Percentiles rank a stretch among this genome's conserved stretches.
These are phyloP conservation scores for Phytophthora cactorum DNA, from an alignment of 352 stramenopile genomes.

Conservation along the genomic window DNA sequence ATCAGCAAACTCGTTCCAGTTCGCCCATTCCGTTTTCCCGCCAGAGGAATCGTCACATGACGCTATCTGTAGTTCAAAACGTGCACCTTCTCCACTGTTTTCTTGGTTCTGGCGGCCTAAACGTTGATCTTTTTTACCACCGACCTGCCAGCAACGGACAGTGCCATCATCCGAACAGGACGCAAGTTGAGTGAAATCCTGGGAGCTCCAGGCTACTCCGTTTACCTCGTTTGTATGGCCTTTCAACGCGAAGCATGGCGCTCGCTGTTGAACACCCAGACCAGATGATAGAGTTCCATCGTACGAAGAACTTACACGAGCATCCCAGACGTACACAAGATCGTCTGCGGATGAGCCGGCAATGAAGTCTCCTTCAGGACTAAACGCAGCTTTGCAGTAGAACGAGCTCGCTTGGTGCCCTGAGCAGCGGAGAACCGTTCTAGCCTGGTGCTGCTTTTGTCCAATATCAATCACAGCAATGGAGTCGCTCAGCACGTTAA, in stretches of 20 bases:
- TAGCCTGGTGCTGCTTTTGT: slow-evolving; percentile 4
- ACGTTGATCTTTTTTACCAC: slow-evolving; percentile 5
- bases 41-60: not conserved
- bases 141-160: slow-evolving; percentile 51
- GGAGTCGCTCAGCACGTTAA: slow-evolving; percentile 68
- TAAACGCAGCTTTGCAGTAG: slow-evolving; percentile 69
- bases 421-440: slow-evolving; percentile 43
- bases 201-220: slow-evolving; percentile 60
- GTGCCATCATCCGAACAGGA: slow-evolving; percentile 76
- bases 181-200: slow-evolving; percentile 58
- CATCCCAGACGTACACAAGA: slow-evolving; percentile 67
- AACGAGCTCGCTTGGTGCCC: slow-evolving; percentile 71
- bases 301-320: slow-evolving; percentile 21
- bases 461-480: slow-evolving; percentile 61
- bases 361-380: slow-evolving; percentile 67
- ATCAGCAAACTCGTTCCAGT: slow-evolving; percentile 43
- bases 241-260: slow-evolving; percentile 57
- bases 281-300: slow-evolving; percentile 1
- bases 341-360: slow-evolving; percentile 59
- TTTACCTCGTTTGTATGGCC: slow-evolving; percentile 72
- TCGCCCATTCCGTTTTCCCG: slow-evolving; percentile 30
- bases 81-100: not conserved
- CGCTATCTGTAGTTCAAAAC: slow-evolving; percentile 25
- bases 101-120: not conserved
- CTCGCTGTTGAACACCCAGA: slow-evolving; percentile 14